Percentiles rank a stretch among this genome's conserved stretches.
phyloP scores from a whole-genome alignment of 495 filamentous ascomycete species.

The Pyrenula aspistea region DNA sequence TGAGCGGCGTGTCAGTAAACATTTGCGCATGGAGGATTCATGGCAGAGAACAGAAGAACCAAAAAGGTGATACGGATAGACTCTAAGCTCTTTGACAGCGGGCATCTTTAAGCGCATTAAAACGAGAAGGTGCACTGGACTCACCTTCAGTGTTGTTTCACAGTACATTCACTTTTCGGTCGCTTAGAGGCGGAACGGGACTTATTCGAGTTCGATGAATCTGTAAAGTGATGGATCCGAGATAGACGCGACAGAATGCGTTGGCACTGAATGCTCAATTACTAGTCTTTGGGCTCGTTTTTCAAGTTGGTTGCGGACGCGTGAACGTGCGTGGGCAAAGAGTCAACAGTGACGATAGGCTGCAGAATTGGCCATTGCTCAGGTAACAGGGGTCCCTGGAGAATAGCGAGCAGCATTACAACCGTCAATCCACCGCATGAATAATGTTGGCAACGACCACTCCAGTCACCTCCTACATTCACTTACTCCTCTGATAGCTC shows the following conservation, averaged over 20 bases:
- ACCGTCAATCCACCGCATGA: not conserved
- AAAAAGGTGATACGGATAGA: not conserved
- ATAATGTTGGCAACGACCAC: not conserved
- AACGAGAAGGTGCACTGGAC: not conserved
- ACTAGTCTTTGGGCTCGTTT: too few species aligned
- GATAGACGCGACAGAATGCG: too few species aligned
- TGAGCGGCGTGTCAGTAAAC: slow-evolving; percentile 18
- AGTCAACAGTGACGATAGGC: not conserved
- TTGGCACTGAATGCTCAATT: too few species aligned
- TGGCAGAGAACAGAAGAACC: not conserved
- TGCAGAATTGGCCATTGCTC: not conserved
- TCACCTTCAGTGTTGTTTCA: not conserved
- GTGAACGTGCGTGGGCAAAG: not conserved
- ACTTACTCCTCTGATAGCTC: too few species aligned
- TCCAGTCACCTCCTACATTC: not conserved
- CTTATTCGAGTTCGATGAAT: too few species aligned
- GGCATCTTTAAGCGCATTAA: slow-evolving; percentile 1
- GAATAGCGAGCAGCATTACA: not conserved
- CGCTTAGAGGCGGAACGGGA: too few species aligned
- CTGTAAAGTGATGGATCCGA: too few species aligned
- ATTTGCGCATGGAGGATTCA: not conserved
- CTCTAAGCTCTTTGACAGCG: not conserved
- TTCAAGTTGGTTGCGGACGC: not conserved
- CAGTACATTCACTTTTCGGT: not conserved
- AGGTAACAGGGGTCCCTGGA: not conserved